phyloP scores from a whole-genome alignment of 2,329 filamentous ascomycete genomes.

The Aureobasidium sp. region DNA sequence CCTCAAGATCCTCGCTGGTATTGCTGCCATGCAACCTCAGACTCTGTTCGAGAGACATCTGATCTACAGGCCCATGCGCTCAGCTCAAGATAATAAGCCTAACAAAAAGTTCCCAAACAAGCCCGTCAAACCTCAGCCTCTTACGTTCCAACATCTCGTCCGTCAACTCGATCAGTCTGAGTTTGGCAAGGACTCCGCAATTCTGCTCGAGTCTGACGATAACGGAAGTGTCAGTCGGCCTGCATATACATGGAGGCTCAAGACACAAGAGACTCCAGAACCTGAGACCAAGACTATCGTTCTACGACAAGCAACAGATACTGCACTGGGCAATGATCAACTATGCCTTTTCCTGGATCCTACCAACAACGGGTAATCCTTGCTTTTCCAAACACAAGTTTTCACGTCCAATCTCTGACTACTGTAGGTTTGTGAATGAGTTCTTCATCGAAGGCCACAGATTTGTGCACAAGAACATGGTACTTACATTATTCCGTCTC shows the following conservation, averaged over 20 bases:
- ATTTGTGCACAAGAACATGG: conserved; percentile 49
- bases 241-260: neutral
- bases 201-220: neutral
- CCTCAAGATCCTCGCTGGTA: conserved; percentile 51
- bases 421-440: conserved; percentile 42
- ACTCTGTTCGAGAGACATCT: conserved; percentile 46
- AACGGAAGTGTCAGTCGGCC: conserved; percentile 14
- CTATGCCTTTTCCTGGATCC: neutral
- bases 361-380: neutral
- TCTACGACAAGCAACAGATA: conserved; percentile 10
- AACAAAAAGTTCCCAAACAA: conserved; percentile 24
- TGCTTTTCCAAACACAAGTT: neutral
- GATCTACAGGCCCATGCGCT: conserved; percentile 43
- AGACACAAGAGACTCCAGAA: conserved; percentile 13
- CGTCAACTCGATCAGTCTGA: conserved; percentile 27
- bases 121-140: conserved; percentile 10
- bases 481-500: conserved; percentile 48
- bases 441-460: conserved; percentile 49
- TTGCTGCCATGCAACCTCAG: conserved; percentile 53
- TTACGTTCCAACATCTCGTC: conserved; percentile 11
- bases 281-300: conserved; percentile 14
- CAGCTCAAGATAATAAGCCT: conserved; percentile 34
- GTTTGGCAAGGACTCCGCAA: conserved; percentile 19
- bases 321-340: neutral
- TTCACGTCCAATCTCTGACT: too few relatives aligned